Evolutionary conservation across 2,329 filamentous ascomycete species (phyloP).

Genomic region (Nemania sp.): DNA sequence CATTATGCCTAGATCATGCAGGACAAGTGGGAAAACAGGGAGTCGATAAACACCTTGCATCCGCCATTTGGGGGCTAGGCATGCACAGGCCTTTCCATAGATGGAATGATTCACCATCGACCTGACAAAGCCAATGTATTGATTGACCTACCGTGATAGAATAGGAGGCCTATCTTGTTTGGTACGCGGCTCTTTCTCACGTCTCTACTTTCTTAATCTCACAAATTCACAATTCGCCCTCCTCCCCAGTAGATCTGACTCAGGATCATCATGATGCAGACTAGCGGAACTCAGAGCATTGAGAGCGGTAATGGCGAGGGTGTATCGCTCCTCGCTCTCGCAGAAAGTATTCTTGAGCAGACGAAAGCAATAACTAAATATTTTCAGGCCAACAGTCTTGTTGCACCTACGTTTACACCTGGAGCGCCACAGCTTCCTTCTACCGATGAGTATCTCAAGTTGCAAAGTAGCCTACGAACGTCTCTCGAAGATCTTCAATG

Average conservation of each 20-base stretch:
- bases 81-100: not conserved
- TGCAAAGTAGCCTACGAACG: constrained; percentile 9
- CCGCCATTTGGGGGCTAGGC: no score
- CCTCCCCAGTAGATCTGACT: no score
- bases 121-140: not conserved
- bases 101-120: not conserved
- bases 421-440: not conserved
- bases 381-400: constrained; percentile 5
- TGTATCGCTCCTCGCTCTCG: constrained; percentile 1
- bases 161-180: no score
- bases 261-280: no score
- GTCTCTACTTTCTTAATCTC: no score
- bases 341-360: constrained; percentile 8
- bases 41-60: no score
- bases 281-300: not conserved
- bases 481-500: constrained; percentile 21
- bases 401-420: constrained; percentile 1
- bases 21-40: no score
- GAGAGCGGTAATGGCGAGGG: not conserved
- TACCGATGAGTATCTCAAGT: not conserved
- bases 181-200: no score
- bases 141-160: no score
- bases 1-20: no score
- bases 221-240: no score
- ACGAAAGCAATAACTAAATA: not conserved